phyloP scores from a whole-genome alignment of 2,329 filamentous ascomycete genomes.

The Boeremia exigua region DNA sequence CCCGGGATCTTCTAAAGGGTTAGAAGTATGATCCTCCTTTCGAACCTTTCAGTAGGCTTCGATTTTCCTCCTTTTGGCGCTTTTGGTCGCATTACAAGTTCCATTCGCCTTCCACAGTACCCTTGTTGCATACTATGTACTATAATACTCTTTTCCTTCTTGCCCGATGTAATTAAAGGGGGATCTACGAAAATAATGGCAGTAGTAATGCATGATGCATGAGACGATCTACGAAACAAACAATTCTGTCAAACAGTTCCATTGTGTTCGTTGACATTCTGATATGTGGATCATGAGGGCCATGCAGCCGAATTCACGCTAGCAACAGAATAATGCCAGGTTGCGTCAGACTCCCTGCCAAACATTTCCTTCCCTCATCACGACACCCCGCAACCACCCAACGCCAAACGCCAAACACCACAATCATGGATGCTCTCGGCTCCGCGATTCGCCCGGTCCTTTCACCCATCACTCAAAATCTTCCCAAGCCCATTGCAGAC shows the following conservation, averaged over 20 bases:
- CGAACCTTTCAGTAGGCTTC: neutral
- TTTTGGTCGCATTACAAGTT: constrained; percentile 10
- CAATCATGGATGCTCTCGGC: constrained; percentile 54
- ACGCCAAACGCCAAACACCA: neutral
- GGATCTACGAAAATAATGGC: constrained; percentile 19
- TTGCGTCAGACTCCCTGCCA: constrained; percentile 16
- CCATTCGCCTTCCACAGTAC: neutral
- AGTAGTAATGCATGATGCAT: constrained; percentile 27
- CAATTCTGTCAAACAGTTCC: neutral
- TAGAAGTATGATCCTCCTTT: neutral
- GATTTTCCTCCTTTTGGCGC: neutral
- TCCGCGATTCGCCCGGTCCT: constrained; percentile 37
- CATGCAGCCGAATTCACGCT: constrained; percentile 5
- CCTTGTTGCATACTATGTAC: constrained; percentile 19
- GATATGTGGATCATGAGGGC: constrained; percentile 2
- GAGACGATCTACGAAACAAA: neutral
- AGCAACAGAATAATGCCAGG: constrained; percentile 13
- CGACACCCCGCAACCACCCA: constrained; percentile 11
- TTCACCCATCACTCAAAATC: constrained; percentile 55
- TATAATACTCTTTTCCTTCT: constrained; percentile 17
- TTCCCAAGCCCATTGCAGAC: constrained; percentile 47
- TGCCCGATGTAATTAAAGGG: constrained; percentile 8
- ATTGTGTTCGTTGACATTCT: neutral
- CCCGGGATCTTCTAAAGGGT: constrained; percentile 51
- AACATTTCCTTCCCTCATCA: constrained; percentile 15